A percentile compares a stretch with the other conserved stretches of the same genome.
Evolutionary conservation across 345 rosid genomes (phyloP).

Genomic region (Noccaea bulbosa): DNA sequence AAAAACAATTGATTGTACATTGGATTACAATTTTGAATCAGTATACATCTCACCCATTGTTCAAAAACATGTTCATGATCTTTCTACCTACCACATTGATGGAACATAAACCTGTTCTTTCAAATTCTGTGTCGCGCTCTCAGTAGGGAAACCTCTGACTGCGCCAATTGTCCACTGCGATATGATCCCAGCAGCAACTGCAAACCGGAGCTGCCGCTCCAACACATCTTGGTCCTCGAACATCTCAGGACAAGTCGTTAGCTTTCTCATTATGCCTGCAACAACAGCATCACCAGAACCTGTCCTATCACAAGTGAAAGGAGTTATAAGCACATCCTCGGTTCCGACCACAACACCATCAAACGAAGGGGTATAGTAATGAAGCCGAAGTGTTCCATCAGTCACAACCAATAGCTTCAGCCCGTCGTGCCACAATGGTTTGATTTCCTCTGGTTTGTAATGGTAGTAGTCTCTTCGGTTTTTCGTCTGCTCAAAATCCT

Average conservation of each 20-base stretch:
- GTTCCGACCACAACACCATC: conserved; percentile 86
- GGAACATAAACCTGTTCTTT: conserved; percentile 96
- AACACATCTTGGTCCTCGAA: conserved; percentile 67
- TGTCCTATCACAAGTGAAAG: conserved; percentile 90
- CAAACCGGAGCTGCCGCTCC: conserved; percentile 91
- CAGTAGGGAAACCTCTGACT: conserved; percentile 89
- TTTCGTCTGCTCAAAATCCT: conserved; percentile 68
- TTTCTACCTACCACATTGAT: conserved; percentile 77
- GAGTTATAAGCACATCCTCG: conserved; percentile 86
- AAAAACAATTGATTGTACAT: conserved; percentile 39
- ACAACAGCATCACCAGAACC: conserved; percentile 98
- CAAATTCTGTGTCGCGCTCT: conserved; percentile 85
- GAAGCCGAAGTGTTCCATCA: conserved; percentile 85
- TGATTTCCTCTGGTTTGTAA: conserved; percentile 74
- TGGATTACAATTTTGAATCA: conserved; percentile 31
- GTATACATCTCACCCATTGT: conserved; percentile 33
- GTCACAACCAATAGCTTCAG: conserved; percentile 82
- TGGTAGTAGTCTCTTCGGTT: conserved; percentile 70
- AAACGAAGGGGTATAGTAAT: conserved; percentile 72
- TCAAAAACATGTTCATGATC: conserved; percentile 29
- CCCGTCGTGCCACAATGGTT: conserved; percentile 81
- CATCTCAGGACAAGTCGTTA: conserved; percentile 77
- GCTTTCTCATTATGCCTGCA: conserved; percentile 85
- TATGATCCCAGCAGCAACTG: conserved; percentile 85
- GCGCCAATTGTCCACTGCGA: conserved; percentile 96